Evolutionary conservation across 2,329 filamentous ascomycete species (phyloP).

Genomic region (Trichoderma sp.): DNA sequence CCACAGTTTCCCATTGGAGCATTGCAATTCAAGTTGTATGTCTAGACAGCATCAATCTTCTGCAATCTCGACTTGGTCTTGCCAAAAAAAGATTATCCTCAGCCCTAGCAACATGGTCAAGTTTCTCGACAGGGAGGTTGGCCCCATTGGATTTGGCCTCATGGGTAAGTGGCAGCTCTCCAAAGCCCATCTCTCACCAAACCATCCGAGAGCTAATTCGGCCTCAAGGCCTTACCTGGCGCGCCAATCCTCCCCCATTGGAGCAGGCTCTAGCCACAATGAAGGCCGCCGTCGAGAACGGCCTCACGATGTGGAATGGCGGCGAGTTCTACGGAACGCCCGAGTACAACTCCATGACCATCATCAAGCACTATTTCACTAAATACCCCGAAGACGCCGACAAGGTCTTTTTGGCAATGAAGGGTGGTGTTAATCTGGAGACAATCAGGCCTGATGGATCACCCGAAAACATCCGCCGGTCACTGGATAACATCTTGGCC

Average conservation of each 20-base stretch:
- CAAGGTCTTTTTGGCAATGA: conserved; percentile 63
- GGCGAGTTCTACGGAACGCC: conserved; percentile 66
- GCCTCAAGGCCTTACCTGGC: conserved; percentile 48
- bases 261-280: conserved; percentile 58
- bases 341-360: conserved; percentile 58
- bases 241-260: conserved; percentile 42
- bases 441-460: conserved; percentile 49
- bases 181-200: conserved; percentile 22
- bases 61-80: neutral
- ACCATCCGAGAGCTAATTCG: neutral
- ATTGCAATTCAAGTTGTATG: neutral
- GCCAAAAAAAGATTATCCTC: neutral
- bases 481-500: conserved; percentile 57
- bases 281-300: conserved; percentile 52
- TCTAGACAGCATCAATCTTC: neutral
- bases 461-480: conserved; percentile 55
- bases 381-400: conserved; percentile 64
- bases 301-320: conserved; percentile 60
- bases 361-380: conserved; percentile 63
- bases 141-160: conserved; percentile 55
- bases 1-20: neutral
- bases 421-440: conserved; percentile 52
- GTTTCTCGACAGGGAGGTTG: conserved; percentile 48
- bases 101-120: conserved; percentile 26
- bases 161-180: conserved; percentile 46